Conservation (phyloP, 495 filamentous ascomycete species). For the Oidiodendron maius region DNA sequence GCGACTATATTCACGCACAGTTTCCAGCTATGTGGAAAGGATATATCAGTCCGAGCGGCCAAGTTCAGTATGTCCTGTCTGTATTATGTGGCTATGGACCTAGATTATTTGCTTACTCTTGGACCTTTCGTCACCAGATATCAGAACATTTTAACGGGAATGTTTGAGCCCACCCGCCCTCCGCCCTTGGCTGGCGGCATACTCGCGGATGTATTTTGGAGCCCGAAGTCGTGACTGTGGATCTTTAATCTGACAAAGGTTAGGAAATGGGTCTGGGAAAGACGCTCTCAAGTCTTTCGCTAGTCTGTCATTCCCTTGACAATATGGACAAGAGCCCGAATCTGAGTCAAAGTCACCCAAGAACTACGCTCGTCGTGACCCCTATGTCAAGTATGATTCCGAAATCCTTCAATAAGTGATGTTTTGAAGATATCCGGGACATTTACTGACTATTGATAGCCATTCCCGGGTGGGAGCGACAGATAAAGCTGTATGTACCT, state of each 20-base stretch:
- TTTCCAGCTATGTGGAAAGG: constrained; percentile 16
- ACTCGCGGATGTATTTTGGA: constrained; percentile 25
- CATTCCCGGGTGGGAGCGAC: constrained; percentile 3
- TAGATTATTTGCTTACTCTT: neutral
- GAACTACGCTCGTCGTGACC: constrained; percentile 2
- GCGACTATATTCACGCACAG: constrained; percentile 2
- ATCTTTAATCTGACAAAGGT: neutral
- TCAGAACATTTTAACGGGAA: constrained; percentile 15
- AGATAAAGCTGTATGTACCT: neutral
- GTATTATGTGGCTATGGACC: neutral
- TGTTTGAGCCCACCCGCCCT: constrained; percentile 8
- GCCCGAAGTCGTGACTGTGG: neutral
- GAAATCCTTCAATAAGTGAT: neutral
- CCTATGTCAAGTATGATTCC: constrained; percentile 2
- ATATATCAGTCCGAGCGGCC: neutral
- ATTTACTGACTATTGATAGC: neutral
- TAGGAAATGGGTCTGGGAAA: constrained; percentile 33
- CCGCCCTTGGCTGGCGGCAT: constrained; percentile 19
- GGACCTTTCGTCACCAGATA: constrained; percentile 6
- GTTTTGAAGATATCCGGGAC: too few relatives aligned
- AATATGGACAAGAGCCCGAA: neutral
- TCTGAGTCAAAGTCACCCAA: neutral
- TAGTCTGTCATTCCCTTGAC: constrained; percentile 23
- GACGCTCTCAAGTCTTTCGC: constrained; percentile 20
- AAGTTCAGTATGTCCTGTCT: neutral